Percentiles rank a stretch among this genome's conserved stretches.
phyloP scores from a whole-genome alignment of 768 basidiomycete genomes.

The Astraeus odoratus region DNA sequence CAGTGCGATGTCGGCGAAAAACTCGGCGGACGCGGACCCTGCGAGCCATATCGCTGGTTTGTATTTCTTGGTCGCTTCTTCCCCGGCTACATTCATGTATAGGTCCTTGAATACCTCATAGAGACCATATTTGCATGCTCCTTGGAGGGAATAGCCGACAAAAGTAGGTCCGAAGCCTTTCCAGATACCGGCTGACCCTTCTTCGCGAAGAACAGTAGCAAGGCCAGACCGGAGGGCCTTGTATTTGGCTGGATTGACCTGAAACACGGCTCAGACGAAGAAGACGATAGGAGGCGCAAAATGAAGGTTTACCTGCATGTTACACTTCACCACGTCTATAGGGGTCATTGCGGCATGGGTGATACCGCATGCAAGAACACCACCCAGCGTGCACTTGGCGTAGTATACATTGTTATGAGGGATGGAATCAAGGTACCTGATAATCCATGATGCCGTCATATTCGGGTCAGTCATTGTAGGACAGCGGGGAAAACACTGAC shows the following conservation, averaged over 20 bases:
- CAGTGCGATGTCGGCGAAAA: constrained; percentile 93
- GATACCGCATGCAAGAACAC: constrained; percentile 79
- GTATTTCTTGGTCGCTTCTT: constrained; percentile 73
- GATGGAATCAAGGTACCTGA: no score
- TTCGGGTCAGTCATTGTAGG: no score
- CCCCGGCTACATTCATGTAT: constrained; percentile 86
- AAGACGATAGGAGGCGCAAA: background rate
- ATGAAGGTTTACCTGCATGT: constrained; percentile 66
- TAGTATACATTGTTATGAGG: constrained; percentile 74
- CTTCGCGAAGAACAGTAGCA: constrained; percentile 64
- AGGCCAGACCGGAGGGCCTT: constrained; percentile 57
- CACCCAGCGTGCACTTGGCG: constrained; percentile 82
- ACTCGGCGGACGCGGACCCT: constrained; percentile 89
- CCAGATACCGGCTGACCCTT: constrained; percentile 83
- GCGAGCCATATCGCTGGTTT: constrained; percentile 90
- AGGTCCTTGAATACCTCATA: constrained; percentile 95
- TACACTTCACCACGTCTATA: constrained; percentile 84
- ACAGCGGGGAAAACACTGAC: no score
- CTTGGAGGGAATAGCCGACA: constrained; percentile 91
- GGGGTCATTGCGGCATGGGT: constrained; percentile 87
- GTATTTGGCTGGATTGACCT: constrained; percentile 78
- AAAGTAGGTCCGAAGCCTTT: constrained; percentile 93
- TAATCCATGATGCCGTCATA: no score
- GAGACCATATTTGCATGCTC: constrained; percentile 98
- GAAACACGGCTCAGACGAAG: background rate